Base-by-base conservation (phyloP, 192 early-diverging fungal species). In the Gryganskiella cystojenkinii region DNA sequence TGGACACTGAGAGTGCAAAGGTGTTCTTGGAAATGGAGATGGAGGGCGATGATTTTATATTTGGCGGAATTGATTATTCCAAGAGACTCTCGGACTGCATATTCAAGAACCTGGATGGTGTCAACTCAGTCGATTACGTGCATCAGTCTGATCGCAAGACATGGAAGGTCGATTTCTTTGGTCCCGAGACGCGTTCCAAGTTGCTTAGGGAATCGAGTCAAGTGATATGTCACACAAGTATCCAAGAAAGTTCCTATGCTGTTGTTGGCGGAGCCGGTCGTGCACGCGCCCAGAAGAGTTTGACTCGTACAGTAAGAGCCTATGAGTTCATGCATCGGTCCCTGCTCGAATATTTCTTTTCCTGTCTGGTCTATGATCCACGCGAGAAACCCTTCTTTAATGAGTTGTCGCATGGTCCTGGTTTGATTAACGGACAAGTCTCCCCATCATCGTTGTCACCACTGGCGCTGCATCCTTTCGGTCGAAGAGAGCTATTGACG, bases 291-390 rank as follows among this genome's bases (percentile, higher is more conserved):
- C 5, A 13, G 37, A 40, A 13, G 5, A 5, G 13, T 40, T 5
- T 13, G 13, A 20, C 35, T 24, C 11, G 40, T 19, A 27, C 10
- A 5, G 51, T 27, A 9, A 43, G 44, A 15, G 7, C 22, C 3
- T 65, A 44, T 28, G 35, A n/a, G 15, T 65, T 65, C 40, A 27
- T 53, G n/a, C 63, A 65, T n/a, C 24, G 19, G 17, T 54, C 63
- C 14, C 35, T 53, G 25, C 28, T 65, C 27, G 63, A 65, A 15
- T 65, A 65, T n/a, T 15, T 42, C 7, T 44, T 43, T 3, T 37
- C 63, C 17, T 28, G 30, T 0, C 25, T 28, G 1, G n/a, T 65
- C 13, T 65, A 37, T 25, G 42, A 65, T n/a, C 52, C 51, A 24
- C 9, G 22, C n/a, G n/a, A n/a, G n/a, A n/a, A n/a, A n/a, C n/a